phyloP scores from a whole-genome alignment of 1,284 basidiomycete species.

The Rhodotorula mucilaginosa region DNA sequence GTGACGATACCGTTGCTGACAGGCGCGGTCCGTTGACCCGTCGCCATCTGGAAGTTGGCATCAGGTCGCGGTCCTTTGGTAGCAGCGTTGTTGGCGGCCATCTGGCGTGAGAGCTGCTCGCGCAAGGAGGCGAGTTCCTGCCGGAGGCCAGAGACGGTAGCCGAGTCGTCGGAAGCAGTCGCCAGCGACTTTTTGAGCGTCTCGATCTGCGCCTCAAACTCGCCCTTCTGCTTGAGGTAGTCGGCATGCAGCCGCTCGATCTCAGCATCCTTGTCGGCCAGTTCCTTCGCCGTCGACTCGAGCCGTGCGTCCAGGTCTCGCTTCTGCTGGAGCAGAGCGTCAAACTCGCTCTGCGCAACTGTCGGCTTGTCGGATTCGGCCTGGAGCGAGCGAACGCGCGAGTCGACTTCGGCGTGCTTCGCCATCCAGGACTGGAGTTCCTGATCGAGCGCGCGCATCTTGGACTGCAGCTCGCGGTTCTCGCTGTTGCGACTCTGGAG shows the following conservation, averaged over 20 bases:
- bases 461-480: conserved; percentile 78
- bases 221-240: conserved; percentile 66
- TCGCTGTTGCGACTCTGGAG: conserved; percentile 88
- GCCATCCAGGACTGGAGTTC: conserved; percentile 80
- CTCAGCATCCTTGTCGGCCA: conserved; percentile 76
- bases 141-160: conserved; percentile 80
- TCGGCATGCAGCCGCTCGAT: conserved; percentile 80
- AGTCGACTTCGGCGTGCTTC: conserved; percentile 85
- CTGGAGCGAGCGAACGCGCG: conserved; percentile 71
- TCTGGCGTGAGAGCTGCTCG: conserved; percentile 92
- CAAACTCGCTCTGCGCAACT: conserved; percentile 68
- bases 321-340: conserved; percentile 74
- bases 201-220: conserved; percentile 77
- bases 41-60: conserved; percentile 53
- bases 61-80: conserved; percentile 51
- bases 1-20: neutral
- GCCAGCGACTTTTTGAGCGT: conserved; percentile 51
- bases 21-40: conserved; percentile 51
- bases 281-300: conserved; percentile 70
- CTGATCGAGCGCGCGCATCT: conserved; percentile 74
- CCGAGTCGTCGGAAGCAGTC: conserved; percentile 45
- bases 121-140: conserved; percentile 85
- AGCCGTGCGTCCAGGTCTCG: conserved; percentile 76
- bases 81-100: conserved; percentile 65
- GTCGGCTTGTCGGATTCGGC: conserved; percentile 69